Evolutionary conservation across 805 yeast genomes (phyloP).

Genomic region (Spathaspora hagerdaliae): DNA sequence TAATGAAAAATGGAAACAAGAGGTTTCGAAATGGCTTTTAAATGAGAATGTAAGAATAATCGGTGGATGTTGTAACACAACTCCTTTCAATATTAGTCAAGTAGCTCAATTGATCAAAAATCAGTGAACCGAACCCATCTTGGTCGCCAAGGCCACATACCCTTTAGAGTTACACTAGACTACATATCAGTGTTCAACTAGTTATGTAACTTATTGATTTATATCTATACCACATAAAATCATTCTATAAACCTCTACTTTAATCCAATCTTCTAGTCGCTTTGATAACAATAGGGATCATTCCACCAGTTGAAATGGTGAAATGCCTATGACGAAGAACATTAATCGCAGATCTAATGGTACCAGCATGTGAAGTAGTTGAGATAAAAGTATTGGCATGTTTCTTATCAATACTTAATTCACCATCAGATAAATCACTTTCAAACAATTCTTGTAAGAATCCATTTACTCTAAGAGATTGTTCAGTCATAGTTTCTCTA

Average conservation of each 20-base stretch:
- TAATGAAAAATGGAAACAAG: conserved; percentile 29
- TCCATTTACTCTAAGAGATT: conserved; percentile 43
- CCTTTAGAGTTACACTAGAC: too few relatives aligned
- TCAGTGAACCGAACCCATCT: too few relatives aligned
- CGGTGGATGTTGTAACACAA: conserved; percentile 77
- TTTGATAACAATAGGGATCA: conserved; percentile 55
- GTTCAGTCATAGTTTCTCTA: conserved; percentile 45
- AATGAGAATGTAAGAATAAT: conserved; percentile 42
- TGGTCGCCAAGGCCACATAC: too few relatives aligned
- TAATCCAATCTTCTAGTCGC: conserved; percentile 20
- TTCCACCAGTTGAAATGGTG: conserved; percentile 62
- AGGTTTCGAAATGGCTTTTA: conserved; percentile 36
- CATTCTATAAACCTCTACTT: conserved; percentile 17
- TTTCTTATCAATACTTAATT: conserved; percentile 13
- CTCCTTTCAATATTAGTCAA: conserved; percentile 33
- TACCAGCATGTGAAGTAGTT: conserved; percentile 53
- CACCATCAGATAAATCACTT: conserved; percentile 6
- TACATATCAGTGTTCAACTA: too few relatives aligned
- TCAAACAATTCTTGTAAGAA: conserved; percentile 35
- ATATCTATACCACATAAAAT: background rate
- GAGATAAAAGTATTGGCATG: conserved; percentile 25
- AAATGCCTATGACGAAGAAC: conserved; percentile 53
- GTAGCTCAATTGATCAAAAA: background rate
- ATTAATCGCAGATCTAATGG: conserved; percentile 41
- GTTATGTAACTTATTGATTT: background rate